Evolutionary conservation across 2,329 filamentous ascomycete species (phyloP), one percentile per base, ranked within the genome.

Genomic region (Ophiostoma piceae): DNA sequence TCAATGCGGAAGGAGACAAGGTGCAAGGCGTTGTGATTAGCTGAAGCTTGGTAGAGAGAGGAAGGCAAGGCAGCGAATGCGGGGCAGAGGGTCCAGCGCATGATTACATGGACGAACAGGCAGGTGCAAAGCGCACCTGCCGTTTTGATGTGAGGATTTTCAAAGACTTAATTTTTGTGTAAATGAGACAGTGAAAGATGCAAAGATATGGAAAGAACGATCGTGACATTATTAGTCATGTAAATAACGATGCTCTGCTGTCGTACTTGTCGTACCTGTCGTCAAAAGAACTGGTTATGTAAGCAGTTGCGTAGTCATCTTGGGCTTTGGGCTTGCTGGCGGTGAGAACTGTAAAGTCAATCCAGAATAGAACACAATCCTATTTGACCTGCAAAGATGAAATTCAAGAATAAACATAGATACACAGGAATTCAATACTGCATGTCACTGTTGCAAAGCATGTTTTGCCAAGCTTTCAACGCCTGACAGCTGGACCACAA

Each of bases 41-140:
- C 65, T 66, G 39, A 66, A 9, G 37, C 65, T 66, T 39, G 37
- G 39, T 66, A 47, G 65, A 66, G 65, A 43, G 32, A 66, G 65
- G 39, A 66, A 66, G 65, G 65, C 12, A 29, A 62, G 57, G 26
- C 26, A 60, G 32, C 32, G 26, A 65, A 65, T 65, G 62, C 32
- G 62, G 62, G 62, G 62, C 62, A 65, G 62, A 62, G 51, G 51
- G 51, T 29, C 51, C 22, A 57, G 22, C 22, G 12, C 60, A 64
- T 32, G 60, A 9, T 39, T 16, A 65, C 62, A 39, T 65, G 39
- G 62, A n/a, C 16, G 29, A 57, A 57, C 12, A 22, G 12, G 43
- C 43, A 47, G 43, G 51, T 57, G n/a, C 7, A 57, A 60, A 57
- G 51, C 26, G 51, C 51, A 57, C 51, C 51, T 57, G 51, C 51